Evolutionary conservation across 305 asterid species (phyloP), one percentile per base, ranked within the genome.

Genomic region (Euphrasia arctica): DNA sequence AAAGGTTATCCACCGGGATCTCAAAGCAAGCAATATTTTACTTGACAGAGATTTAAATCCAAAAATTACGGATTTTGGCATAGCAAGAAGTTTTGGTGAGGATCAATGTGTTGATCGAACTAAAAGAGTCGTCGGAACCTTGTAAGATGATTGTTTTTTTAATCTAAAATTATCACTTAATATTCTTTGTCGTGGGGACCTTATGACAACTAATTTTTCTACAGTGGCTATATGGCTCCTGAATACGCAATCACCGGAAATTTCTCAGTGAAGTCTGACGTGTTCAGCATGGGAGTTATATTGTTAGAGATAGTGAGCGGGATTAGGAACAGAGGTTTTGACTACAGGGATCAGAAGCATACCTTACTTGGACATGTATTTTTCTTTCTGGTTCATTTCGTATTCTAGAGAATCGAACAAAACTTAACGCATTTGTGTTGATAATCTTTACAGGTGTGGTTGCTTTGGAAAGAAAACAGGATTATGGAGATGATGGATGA

Each of bases 211-310:
- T 34, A 5, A 1, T 14, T 27, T 47, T 59, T 31, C 27, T 63
- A 69, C 60, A 71, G 77, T 57, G 75, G 73, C 11, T 77, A 66
- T 64, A 78, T 81, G 86, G 70, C 84, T 66, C 86, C 84, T 5
- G 81, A 82, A 66, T 82, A 79, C n/a, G 77, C 78, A 7, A 60
- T 77, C 18, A 73, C 73, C 22, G 84, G 87, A 9, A 77, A 72
- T 36, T 74, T 68, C 60, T 81, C 84, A 3, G 68, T 69, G 18
- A 81, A 76, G 57, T 78, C 86, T 1, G 80, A 81, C 57, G 32
- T 81, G 42, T 79, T 69, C 9, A 76, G 80, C 55, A 13, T 81
- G 59, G 82, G 84, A 27, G 84, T 81, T 11, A 57, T 74, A n/a
- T 4, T 81, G 63, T 45, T 81, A 62, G 82, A 79, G 69, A 73